A percentile compares a stretch with the other conserved stretches of the same genome.
phyloP scores from a whole-genome alignment of 2,329 filamentous ascomycete genomes.

The Cladosporium sp. region DNA sequence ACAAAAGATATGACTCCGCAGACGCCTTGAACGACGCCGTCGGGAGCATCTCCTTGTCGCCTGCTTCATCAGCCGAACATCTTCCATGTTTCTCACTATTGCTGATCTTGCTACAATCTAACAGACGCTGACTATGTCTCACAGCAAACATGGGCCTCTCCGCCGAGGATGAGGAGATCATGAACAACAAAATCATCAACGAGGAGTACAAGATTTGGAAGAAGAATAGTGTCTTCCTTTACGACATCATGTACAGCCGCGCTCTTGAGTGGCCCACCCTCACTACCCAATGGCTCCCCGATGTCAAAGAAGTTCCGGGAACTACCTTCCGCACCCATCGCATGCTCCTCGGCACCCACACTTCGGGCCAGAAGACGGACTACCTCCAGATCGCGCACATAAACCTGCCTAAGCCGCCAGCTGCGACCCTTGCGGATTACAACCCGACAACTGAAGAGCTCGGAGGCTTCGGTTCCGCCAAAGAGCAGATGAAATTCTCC shows the following conservation, averaged over 20 bases:
- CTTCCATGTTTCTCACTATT: too few species aligned
- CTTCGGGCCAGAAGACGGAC: constrained; percentile 76
- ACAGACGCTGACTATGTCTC: neutral
- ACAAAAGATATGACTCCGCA: too few species aligned
- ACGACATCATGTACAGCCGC: constrained; percentile 92
- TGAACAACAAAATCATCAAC: constrained; percentile 84
- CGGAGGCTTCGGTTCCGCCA: constrained; percentile 77
- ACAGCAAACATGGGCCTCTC: neutral
- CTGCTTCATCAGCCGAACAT: too few species aligned
- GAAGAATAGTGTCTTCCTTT: constrained; percentile 97
- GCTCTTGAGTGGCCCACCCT: constrained; percentile 96
- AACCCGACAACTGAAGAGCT: constrained; percentile 90
- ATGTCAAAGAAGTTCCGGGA: constrained; percentile 77
- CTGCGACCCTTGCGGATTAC: constrained; percentile 73
- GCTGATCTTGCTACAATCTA: too few species aligned
- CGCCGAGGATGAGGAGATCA: constrained; percentile 26
- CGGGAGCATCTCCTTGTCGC: too few species aligned
- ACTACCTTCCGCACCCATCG: constrained; percentile 85
- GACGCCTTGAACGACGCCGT: too few species aligned
- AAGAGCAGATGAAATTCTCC: constrained; percentile 77
- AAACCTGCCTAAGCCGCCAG: constrained; percentile 74
- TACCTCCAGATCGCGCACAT: constrained; percentile 93
- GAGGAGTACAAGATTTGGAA: constrained; percentile 99
- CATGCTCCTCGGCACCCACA: constrained; percentile 89
- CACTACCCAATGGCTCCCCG: constrained; percentile 96